These are phyloP conservation scores for Apiospora malaysiana DNA, from an alignment of 2,329 filamentous ascomycete genomes.

Conservation along the genomic window DNA sequence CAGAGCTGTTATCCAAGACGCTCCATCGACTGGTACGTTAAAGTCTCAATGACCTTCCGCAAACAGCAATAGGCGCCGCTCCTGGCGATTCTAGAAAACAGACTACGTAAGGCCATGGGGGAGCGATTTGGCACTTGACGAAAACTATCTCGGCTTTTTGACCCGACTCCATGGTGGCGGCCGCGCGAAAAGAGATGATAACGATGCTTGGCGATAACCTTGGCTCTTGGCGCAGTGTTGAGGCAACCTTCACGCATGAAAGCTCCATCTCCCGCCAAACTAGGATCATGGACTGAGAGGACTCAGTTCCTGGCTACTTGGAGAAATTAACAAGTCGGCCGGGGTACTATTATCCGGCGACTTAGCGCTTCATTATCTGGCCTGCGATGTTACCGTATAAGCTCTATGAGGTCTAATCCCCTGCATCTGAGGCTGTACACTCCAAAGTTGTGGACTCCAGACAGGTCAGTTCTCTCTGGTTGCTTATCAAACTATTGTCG, in stretches of 20 bases:
- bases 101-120: not conserved
- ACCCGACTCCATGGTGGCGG: not conserved
- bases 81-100: not conserved
- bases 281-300: not conserved
- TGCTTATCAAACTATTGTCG: not conserved
- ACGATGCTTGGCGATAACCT: not conserved
- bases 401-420: not conserved
- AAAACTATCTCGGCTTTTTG: not conserved
- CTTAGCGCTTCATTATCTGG: not conserved
- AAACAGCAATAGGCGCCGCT: conserved; percentile 7
- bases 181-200: conserved; percentile 4
- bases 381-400: not conserved
- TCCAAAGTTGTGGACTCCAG: not conserved
- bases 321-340: not conserved
- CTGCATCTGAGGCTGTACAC: not conserved
- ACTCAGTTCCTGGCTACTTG: not conserved
- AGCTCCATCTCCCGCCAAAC: not conserved
- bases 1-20: not conserved
- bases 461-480: not conserved
- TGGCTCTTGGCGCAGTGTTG: not conserved
- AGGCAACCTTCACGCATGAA: not conserved
- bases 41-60: not conserved
- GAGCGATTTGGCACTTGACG: not conserved
- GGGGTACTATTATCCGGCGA: not conserved
- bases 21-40: not conserved